Evolutionary conservation across 768 basidiomycete species (phyloP), one percentile per base, ranked within the genome.

Genomic region (Tulasnella sp.): DNA sequence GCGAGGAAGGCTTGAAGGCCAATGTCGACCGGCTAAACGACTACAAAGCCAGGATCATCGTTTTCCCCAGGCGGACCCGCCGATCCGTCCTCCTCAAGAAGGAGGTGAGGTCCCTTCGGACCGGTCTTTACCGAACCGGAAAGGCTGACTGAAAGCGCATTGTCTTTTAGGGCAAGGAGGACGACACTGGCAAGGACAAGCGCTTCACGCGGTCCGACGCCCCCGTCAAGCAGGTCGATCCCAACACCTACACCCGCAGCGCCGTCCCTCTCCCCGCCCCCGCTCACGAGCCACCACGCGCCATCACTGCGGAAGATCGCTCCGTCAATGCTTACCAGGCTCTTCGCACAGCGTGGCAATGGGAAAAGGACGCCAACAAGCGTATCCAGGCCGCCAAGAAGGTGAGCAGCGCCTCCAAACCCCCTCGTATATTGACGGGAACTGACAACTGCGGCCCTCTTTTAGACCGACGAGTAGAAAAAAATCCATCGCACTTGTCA

Each of bases 11-110:
- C 85, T 97, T 97, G 89, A 90, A 93, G 85, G 84, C 98, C 85
- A 99, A 99, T 87, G 94, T 98, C 75, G 95, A 96, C 87, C 90
- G 97, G 85, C 89, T 99, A 87, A 91, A 94, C 88, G 93, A 93
- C 54, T 99, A 99, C 93, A 96, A 96, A 90, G 88, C 89, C 80
- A 92, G 93, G 84, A 88, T 99, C 85, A 93, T 99, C 84, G 93
- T 99, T 88, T 98, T 98, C 94, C 97, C 98, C 86, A 93, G 94
- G 87, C 97, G 98, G 88, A 90, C 94, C 83, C 90, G 92, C 87
- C 98, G 98, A 89, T 46, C 79, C 31, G 72, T 60, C 41, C 37
- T 42, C 28, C 92, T 94, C 85, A 98, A 98, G 92, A 93, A 94
- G 90, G 60, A 78, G 48, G 58, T 54, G 77, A 60, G 60, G 20